Evolutionary conservation across 805 yeast species (phyloP), one percentile per base, ranked within the genome.

Genomic region (Wickerhamiella alocasiicola): DNA sequence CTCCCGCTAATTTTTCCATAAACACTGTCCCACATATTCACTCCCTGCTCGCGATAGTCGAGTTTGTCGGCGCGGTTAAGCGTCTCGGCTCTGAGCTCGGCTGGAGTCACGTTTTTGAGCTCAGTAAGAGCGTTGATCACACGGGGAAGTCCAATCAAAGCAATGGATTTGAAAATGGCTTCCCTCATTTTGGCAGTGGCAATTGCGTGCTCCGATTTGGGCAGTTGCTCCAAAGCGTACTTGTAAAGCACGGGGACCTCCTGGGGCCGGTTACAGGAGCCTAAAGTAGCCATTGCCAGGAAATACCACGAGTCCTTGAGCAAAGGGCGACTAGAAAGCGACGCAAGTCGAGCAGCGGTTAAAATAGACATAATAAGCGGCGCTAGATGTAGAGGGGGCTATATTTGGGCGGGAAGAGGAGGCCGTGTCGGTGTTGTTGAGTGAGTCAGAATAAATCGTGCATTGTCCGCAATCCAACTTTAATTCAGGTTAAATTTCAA

Each of bases 71-170:
- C 43, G 51, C 54, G 56, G 56, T 46, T 40, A 13, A 54, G 40
- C 11, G 36, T 33, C 2, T 55, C 49, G 5, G 64, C 65, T 9
- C 71, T 54, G 21, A 75, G 53, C 9, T 59, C 55, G 1, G 46
- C 36, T 4, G 95, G 94, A 0, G 94, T 81, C 1, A 66, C 74
- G 20, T 69, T 69, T 45, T 72, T 73, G 43, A 85, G 63, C 13
- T 67, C 65, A 51, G 72, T 78, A 52, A 87, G 60, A 1, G 93
- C 71, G 56, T 85, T 87, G 56, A 87, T 87, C 1, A 85, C 72
- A 49, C 77, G 78, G 1, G 96, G 96, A 11, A 85, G 65, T 0
- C 96, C 96, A 12, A 76, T 73, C 34, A 87, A 61, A 0, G 94
- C 94, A 0, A 80, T 70, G 3, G 83, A 67, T 54, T 85, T 87